Evolutionary conservation across 805 yeast species (phyloP), one percentile per base, ranked within the genome.

Genomic region (Candida multigemmis): DNA sequence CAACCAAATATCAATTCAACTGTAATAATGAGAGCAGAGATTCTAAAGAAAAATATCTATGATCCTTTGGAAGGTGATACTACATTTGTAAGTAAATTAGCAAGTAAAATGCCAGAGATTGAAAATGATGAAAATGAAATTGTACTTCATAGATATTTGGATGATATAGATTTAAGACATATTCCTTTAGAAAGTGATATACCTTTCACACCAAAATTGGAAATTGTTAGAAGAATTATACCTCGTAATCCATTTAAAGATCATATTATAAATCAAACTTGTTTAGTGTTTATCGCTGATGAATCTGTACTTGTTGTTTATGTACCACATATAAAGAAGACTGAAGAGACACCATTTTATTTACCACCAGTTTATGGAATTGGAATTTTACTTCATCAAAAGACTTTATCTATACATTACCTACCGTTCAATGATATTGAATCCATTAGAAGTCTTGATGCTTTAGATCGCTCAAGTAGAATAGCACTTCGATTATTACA

Each of bases 1-100:
- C 84, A 83, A 37, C 96, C 96, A 11, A 82, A 86, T 47, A 81
- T 85, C 53, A 89, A 87, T 54, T 87, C 96, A 7, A 81, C 96
- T 0, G 91, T 85, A 19, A 80, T 87, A 18, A 60, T 89, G 53
- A 60, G 97, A 38, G 94, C 96, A 0, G 96, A 89, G 53, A 73
- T 86, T 14, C 47, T 82, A 24, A 59, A 61, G 23, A 79, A 75
- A 38, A 56, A 56, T 30, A 51, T 42, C 5, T 73, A 60, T 41
- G 62, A 53, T 13, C 48, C 56, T 1, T 50, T 42, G 5, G 42
- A 50, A 6, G 56, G 57, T 4, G 49, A 45, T 49, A 37, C 50
- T 6, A 45, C 36, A 15, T 53, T 46, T 33, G 40, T 38, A 6
- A 49, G 57, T 31, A 47, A 50, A 27, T 27, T 37, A 9, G 41